phyloP scores from a whole-genome alignment of 768 basidiomycete species.

The Termitomyces sp. region DNA sequence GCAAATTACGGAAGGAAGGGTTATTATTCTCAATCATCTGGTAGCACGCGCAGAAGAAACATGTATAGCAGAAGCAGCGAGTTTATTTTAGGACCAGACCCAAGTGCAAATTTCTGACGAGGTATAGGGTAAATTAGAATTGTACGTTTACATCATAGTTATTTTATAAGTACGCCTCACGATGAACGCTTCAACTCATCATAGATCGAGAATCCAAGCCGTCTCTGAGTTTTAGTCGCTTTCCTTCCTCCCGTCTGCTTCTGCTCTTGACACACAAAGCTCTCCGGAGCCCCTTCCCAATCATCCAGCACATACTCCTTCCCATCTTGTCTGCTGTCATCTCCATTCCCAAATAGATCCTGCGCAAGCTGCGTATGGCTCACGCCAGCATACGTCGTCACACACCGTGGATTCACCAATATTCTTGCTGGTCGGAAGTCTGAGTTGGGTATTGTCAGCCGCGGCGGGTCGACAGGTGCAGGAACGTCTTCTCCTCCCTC shows the following conservation, averaged over 20 bases:
- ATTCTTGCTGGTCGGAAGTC: slow-evolving; percentile 87
- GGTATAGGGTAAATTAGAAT: neutral
- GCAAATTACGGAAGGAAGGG: no score
- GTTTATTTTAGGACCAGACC: no score
- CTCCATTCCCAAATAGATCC: slow-evolving; percentile 86
- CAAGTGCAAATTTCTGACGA: neutral
- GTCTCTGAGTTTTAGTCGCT: slow-evolving; percentile 82
- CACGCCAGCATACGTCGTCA: slow-evolving; percentile 97
- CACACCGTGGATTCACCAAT: slow-evolving; percentile 92
- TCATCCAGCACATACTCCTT: slow-evolving; percentile 86
- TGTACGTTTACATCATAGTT: neutral
- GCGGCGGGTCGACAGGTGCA: slow-evolving; percentile 27
- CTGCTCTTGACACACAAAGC: slow-evolving; percentile 97
- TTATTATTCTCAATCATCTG: neutral
- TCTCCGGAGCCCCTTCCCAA: slow-evolving; percentile 96
- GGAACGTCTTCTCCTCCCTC: slow-evolving; percentile 42
- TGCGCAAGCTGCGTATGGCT: slow-evolving; percentile 94
- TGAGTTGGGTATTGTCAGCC: slow-evolving; percentile 76
- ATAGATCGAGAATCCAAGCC: slow-evolving; percentile 80
- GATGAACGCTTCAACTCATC: slow-evolving; percentile 45
- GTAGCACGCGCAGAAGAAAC: no score
- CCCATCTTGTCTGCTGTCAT: slow-evolving; percentile 39
- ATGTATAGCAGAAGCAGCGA: neutral
- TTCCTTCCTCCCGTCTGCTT: slow-evolving; percentile 84
- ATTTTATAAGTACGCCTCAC: neutral